Percentiles rank a stretch among this genome's conserved stretches.
phyloP scores from a whole-genome alignment of 768 basidiomycete genomes.

The Suillus americanus region DNA sequence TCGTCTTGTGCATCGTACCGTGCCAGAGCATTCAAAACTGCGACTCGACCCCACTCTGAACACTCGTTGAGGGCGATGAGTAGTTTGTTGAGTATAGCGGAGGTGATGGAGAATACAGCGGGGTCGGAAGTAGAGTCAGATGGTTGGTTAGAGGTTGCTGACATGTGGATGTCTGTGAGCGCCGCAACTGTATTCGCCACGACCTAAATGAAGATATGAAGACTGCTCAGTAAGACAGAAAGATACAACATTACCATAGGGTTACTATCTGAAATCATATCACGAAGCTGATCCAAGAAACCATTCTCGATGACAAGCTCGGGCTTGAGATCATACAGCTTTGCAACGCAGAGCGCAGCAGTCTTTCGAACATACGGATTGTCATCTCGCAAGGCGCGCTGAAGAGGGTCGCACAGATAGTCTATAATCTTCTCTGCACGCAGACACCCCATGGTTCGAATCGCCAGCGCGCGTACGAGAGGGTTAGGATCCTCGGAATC shows the following conservation, averaged over 20 bases:
- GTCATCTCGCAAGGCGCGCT: conserved; percentile 89
- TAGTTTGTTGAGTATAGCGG: conserved; percentile 80
- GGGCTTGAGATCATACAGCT: conserved; percentile 96
- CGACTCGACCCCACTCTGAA: conserved; percentile 98
- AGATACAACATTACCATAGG: conserved; percentile 74
- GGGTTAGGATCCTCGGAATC: conserved; percentile 97
- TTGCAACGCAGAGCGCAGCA: conserved; percentile 94
- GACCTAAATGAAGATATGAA: conserved; percentile 54
- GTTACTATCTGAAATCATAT: conserved; percentile 94
- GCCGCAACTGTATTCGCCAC: conserved; percentile 97
- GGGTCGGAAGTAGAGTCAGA: conserved; percentile 56
- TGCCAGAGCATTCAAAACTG: conserved; percentile 82
- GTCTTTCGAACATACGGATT: conserved; percentile 99
- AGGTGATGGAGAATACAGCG: conserved; percentile 81
- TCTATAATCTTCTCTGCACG: conserved; percentile 99
- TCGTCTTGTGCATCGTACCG: conserved; percentile 84
- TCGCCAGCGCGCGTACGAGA: conserved; percentile 92
- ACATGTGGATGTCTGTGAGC: conserved; percentile 85
- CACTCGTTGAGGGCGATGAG: conserved; percentile 96
- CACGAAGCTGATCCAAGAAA: conserved; percentile 83
- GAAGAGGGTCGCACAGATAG: conserved; percentile 94
- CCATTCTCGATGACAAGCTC: conserved; percentile 94
- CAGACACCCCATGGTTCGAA: conserved; percentile 96
- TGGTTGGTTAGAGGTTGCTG: conserved; percentile 53
- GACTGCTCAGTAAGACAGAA: background rate